A percentile compares a stretch with the other conserved stretches of the same genome.
These are phyloP conservation scores for Dothiorella sarmentorum DNA, from an alignment of 2,329 filamentous ascomycete species.

Conservation along the genomic window DNA sequence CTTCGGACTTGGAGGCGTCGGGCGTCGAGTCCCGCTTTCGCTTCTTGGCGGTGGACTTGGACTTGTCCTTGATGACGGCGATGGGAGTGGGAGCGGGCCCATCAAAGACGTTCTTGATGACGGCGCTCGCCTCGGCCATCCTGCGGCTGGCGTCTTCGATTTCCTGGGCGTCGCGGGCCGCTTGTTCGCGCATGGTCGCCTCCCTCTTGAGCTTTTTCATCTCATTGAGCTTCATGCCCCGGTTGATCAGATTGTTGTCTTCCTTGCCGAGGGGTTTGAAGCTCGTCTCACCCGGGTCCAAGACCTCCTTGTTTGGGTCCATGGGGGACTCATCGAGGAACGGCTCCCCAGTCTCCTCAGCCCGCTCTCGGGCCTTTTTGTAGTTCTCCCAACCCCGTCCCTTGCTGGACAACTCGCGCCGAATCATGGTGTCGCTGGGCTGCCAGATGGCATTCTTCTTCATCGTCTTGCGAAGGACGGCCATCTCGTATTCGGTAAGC, in stretches of 20 bases:
- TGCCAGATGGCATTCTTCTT: constrained; percentile 89
- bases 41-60: constrained; percentile 44
- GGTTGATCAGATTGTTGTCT: constrained; percentile 64
- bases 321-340: constrained; percentile 56
- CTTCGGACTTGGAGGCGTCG: constrained; percentile 23
- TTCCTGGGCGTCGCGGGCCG: constrained; percentile 39
- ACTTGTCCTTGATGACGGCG: constrained; percentile 11
- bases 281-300: constrained; percentile 60
- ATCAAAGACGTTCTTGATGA: constrained; percentile 19
- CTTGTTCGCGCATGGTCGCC: constrained; percentile 51
- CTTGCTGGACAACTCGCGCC: constrained; percentile 68
- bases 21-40: constrained; percentile 53
- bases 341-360: constrained; percentile 61
- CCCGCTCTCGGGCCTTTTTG: constrained; percentile 57
- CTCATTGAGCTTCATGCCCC: constrained; percentile 75
- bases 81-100: constrained; percentile 5
- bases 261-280: constrained; percentile 55
- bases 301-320: constrained; percentile 35
- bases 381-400: constrained; percentile 53
- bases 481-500: constrained; percentile 66
- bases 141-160: constrained; percentile 36
- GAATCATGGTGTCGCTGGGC: constrained; percentile 82
- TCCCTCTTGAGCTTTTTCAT: constrained; percentile 72
- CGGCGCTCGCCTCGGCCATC: constrained; percentile 26
- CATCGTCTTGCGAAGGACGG: constrained; percentile 75